Conservation (phyloP, 208 protist genomes). For the Leishmania tarentolae region DNA sequence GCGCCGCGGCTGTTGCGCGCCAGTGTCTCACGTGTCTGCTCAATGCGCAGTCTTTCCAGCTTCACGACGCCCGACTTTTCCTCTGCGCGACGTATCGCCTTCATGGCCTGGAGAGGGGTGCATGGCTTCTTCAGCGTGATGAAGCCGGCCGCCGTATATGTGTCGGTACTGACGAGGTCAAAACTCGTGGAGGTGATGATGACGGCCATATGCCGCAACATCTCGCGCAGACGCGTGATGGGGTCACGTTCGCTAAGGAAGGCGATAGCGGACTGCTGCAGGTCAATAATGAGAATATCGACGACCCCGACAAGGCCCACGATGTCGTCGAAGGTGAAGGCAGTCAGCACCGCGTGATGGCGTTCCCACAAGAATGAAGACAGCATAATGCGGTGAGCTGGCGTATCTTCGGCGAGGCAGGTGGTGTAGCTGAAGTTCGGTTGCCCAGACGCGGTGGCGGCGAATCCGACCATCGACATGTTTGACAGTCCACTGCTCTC, state of each 20-base stretch:
- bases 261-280: constrained; percentile 73
- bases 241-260: constrained; percentile 50
- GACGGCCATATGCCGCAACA: constrained; percentile 77
- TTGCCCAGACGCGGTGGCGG: constrained; percentile 10
- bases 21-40: constrained; percentile 78
- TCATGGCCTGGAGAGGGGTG: constrained; percentile 74
- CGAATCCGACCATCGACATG: background rate
- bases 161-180: constrained; percentile 55
- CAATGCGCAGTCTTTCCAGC: constrained; percentile 74
- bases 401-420: constrained; percentile 80
- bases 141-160: constrained; percentile 83
- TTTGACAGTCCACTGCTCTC: constrained; percentile 18
- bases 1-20: constrained; percentile 81
- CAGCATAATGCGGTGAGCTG: constrained; percentile 87
- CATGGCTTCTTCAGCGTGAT: constrained; percentile 86
- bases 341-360: constrained; percentile 85
- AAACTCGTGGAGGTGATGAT: constrained; percentile 76
- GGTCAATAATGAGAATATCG: constrained; percentile 89
- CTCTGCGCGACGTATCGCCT: constrained; percentile 75
- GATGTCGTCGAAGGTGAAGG: constrained; percentile 72
- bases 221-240: constrained; percentile 74
- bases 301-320: constrained; percentile 66
- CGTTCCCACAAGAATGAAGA: constrained; percentile 88
- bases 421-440: constrained; percentile 78
- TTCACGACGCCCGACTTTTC: constrained; percentile 76